A percentile compares a stretch with the other conserved stretches of the same genome.
Evolutionary conservation across 441 rosid species (phyloP).

Genomic region (Macaranga tanarius): DNA sequence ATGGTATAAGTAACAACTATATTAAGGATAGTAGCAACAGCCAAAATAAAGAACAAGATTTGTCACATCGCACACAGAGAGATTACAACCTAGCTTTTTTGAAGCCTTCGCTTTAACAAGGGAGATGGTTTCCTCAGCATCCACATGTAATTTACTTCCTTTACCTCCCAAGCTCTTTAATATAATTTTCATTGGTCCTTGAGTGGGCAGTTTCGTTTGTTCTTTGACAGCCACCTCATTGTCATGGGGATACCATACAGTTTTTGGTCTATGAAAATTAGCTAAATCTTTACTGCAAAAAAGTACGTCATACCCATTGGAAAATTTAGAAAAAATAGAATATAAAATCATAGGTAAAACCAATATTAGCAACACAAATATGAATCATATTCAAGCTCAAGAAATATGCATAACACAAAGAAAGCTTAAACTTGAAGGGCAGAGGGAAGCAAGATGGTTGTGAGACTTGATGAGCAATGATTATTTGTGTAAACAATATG

Average conservation of each 20-base stretch:
- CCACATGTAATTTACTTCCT: conserved; percentile 91
- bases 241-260: conserved; percentile 96
- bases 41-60: neutral
- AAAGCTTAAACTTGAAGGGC: neutral
- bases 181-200: conserved; percentile 84
- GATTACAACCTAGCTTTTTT: conserved; percentile 84
- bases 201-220: conserved; percentile 77
- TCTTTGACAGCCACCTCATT: conserved; percentile 91
- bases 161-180: conserved; percentile 97
- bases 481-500: too few relatives aligned
- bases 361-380: neutral
- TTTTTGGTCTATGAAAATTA: conserved; percentile 95
- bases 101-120: conserved; percentile 90
- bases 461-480: neutral
- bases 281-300: conserved; percentile 88
- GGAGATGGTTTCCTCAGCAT: conserved; percentile 75
- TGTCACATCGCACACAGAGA: conserved; percentile 16
- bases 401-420: neutral
- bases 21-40: neutral
- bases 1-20: too few relatives aligned
- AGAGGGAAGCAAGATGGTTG: neutral
- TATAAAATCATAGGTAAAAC: conserved; percentile 8
- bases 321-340: conserved; percentile 3
- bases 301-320: conserved; percentile 19
- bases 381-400: neutral